Conservation (phyloP, 2,329 filamentous ascomycete genomes). For the Colletotrichum eleusines region DNA sequence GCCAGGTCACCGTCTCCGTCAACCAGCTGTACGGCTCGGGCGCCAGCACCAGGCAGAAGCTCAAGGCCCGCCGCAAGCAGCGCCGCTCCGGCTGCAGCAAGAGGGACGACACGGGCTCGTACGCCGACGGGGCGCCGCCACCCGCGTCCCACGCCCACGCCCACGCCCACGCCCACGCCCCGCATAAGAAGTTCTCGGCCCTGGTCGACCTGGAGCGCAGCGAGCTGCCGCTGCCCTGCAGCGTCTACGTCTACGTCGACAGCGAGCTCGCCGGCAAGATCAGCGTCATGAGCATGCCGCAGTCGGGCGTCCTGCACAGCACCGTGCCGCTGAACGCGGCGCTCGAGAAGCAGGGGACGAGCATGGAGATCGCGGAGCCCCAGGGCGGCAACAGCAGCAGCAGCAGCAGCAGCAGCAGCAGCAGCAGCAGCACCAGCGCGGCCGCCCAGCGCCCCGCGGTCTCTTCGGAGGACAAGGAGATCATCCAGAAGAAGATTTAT, state of each 20-base stretch:
- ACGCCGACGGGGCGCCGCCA: too few species aligned
- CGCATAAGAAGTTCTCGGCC: conserved; percentile 50
- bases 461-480: conserved; percentile 1
- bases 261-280: conserved; percentile 50
- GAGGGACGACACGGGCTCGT: neutral
- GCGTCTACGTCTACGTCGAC: conserved; percentile 51
- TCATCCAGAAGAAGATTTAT: conserved; percentile 2
- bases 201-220: conserved; percentile 51
- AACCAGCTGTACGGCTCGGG: conserved; percentile 13
- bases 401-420: too few species aligned
- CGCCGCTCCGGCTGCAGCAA: neutral
- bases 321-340: conserved; percentile 5
- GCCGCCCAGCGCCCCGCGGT: conserved; percentile 2
- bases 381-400: neutral
- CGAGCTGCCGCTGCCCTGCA: conserved; percentile 52
- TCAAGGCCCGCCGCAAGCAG: neutral
- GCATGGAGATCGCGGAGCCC: neutral
- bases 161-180: conserved; percentile 7
- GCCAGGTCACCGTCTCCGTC: conserved; percentile 12
- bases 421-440: too few species aligned
- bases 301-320: neutral
- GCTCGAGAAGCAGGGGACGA: neutral
- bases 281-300: conserved; percentile 50
- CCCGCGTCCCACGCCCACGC: too few species aligned
- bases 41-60: neutral